phyloP scores from a whole-genome alignment of 805 yeast genomes.

The Metschnikowia aberdeeniae region DNA sequence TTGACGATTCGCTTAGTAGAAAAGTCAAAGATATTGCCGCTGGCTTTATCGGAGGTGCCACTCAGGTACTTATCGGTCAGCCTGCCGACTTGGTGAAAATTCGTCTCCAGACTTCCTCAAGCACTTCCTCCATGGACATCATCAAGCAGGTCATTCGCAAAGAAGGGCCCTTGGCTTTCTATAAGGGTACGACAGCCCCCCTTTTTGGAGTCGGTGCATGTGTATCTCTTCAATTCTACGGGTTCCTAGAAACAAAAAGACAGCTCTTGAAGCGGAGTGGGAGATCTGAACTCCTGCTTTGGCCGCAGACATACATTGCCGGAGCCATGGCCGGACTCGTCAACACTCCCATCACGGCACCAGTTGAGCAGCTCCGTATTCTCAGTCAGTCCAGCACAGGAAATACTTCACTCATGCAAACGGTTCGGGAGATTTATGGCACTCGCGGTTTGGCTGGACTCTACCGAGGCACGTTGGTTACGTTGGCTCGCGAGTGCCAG shows the following conservation, averaged over 20 bases:
- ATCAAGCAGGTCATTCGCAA: conserved; percentile 35
- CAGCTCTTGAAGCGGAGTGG: conserved; percentile 39
- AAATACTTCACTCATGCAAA: conserved; percentile 24
- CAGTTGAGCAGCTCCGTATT: conserved; percentile 65
- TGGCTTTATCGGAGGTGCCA: conserved; percentile 45
- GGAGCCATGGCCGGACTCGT: conserved; percentile 67
- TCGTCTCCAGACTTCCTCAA: conserved; percentile 36
- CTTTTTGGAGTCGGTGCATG: conserved; percentile 49
- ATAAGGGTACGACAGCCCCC: conserved; percentile 44
- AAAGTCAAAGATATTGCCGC: conserved; percentile 42
- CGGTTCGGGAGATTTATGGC: conserved; percentile 40
- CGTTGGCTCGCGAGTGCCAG: conserved; percentile 58
- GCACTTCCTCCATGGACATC: conserved; percentile 28
- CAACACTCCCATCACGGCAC: conserved; percentile 59
- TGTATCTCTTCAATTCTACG: conserved; percentile 66
- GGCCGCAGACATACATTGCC: conserved; percentile 56
- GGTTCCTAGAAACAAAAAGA: conserved; percentile 66
- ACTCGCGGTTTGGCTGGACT: conserved; percentile 48
- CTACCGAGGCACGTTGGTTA: conserved; percentile 52
- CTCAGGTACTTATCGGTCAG: conserved; percentile 45
- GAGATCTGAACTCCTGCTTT: conserved; percentile 36
- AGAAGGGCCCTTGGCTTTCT: conserved; percentile 42
- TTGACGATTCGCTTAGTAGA: conserved; percentile 34
- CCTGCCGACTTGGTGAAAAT: conserved; percentile 45
- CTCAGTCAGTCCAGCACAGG: conserved; percentile 49